Base-by-base conservation (phyloP, 202 grass and related monocot species). In the Alloteropsis angusta region DNA sequence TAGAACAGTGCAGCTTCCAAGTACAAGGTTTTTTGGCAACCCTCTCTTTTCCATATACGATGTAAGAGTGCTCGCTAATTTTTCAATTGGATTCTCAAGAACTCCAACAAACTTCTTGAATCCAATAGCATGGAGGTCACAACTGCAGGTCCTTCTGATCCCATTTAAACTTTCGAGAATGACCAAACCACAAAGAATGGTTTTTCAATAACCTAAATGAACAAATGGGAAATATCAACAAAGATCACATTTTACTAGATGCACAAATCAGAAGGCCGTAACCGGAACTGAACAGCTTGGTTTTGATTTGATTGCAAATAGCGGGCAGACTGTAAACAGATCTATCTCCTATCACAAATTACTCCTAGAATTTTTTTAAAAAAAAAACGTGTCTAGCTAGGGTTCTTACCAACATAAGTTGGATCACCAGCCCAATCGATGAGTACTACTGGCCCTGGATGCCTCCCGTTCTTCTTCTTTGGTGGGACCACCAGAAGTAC, bases 51-150 rank as follows among this genome's bases (percentile, higher is more conserved):
- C 90, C 76, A 99, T 84, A 73, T 91, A 96, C 47, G 81, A 74
- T 58, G 78, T 91, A 69, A 99, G 76, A 72, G 89, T 91, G 28
- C 39, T 86, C 34, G 88, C 92, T 73, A 93, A 93, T 72, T 82
- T 96, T 73, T 99, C 92, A 10, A 92, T 99, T 37, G 96, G 96
- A 66, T 99, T 99, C 60, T 99, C 96, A 56, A 92, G 80, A 62
- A 99, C 90, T 23, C 92, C 96, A 86, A 91, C 80, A 30, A 99
- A 99, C 66, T 93, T 99, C 84, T 99, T 96, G 78, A 99, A 99
- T 60, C 96, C 96, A 23, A 92, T 99, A 70, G 93, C 59, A 72
- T 99, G 90, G 66, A 99, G 48, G 87, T 95, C 32, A 95, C 84
- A 59, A 83, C 60, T 75, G 92, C 93, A 45, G 96, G 92, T 46